Evolutionary conservation across 768 basidiomycete genomes (phyloP).

Genomic region (Leccinum incarnatum): DNA sequence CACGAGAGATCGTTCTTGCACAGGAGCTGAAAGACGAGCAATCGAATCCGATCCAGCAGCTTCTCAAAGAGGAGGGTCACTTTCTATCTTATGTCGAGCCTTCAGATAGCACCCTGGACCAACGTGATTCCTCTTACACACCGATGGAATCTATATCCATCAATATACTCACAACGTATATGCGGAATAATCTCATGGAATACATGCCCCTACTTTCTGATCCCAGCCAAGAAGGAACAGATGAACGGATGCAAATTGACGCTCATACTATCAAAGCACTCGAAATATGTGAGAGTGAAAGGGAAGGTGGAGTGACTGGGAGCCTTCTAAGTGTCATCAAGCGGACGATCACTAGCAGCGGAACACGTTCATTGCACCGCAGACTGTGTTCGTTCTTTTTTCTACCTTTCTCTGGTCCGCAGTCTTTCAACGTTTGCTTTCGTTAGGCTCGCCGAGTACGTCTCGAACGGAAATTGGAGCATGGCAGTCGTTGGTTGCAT

Average conservation of each 20-base stretch:
- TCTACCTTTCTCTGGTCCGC: neutral
- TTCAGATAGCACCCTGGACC: neutral
- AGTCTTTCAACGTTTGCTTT: constrained; percentile 14
- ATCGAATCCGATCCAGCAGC: constrained; percentile 46
- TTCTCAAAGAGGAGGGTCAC: constrained; percentile 52
- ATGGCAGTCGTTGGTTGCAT: constrained; percentile 74
- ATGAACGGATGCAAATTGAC: constrained; percentile 82
- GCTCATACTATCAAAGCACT: constrained; percentile 86
- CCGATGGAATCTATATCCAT: constrained; percentile 55
- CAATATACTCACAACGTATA: constrained; percentile 58
- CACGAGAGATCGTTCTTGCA: constrained; percentile 78
- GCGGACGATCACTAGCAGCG: constrained; percentile 74
- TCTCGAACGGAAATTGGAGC: constrained; percentile 68
- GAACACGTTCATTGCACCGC: constrained; percentile 68
- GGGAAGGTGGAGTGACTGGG: constrained; percentile 71
- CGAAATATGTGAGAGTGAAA: constrained; percentile 73
- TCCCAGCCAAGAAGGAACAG: constrained; percentile 54
- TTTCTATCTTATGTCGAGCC: constrained; percentile 49
- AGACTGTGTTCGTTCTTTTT: constrained; percentile 63
- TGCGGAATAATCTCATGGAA: constrained; percentile 69
- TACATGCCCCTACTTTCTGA: constrained; percentile 64
- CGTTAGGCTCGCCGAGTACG: constrained; percentile 79
- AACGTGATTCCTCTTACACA: constrained; percentile 16
- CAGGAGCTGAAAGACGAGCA: constrained; percentile 34
- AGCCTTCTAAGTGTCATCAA: constrained; percentile 74